Conservation (phyloP, 352 stramenopile species). For the Hyphochytrium catenoides region DNA sequence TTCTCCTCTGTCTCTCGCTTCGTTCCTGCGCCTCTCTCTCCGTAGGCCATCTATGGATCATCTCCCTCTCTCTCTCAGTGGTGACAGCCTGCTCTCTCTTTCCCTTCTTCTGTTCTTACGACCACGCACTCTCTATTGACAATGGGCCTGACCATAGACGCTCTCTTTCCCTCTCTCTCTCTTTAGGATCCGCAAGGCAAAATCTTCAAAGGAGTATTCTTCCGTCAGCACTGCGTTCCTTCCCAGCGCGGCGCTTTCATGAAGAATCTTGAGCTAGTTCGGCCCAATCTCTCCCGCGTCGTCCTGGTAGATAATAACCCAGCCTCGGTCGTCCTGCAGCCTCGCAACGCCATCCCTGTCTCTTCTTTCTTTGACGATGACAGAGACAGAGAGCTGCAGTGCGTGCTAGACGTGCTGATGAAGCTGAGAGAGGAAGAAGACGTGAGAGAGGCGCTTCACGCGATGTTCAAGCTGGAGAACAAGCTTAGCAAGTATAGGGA, state of each 20-base stretch:
- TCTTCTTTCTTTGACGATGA: slow-evolving; percentile 52
- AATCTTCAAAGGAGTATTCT: not conserved
- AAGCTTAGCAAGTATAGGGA: no score
- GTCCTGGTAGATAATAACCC: slow-evolving; percentile 67
- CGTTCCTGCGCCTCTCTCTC: no score
- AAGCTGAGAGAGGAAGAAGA: slow-evolving; percentile 34
- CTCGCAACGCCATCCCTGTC: slow-evolving; percentile 55
- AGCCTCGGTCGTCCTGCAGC: slow-evolving; percentile 47
- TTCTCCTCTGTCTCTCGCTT: no score
- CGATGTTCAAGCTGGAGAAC: slow-evolving; percentile 47
- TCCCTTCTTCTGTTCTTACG: no score
- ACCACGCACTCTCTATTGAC: no score
- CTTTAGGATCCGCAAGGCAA: not conserved
- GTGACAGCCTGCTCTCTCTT: no score
- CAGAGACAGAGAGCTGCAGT: slow-evolving; percentile 29
- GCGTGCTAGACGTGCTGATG: slow-evolving; percentile 36
- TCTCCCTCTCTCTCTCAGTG: no score
- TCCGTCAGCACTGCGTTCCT: not conserved
- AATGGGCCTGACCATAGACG: no score
- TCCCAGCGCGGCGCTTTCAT: not conserved
- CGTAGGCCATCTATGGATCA: no score
- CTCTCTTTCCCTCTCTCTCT: no score
- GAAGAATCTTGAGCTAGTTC: not conserved
- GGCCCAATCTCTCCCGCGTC: slow-evolving; percentile 9
- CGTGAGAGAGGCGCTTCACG: slow-evolving; percentile 40